Percentiles rank a stretch among this genome's conserved stretches.
phyloP scores from a whole-genome alignment of 305 asterid species.

The Rubia tinctorum region DNA sequence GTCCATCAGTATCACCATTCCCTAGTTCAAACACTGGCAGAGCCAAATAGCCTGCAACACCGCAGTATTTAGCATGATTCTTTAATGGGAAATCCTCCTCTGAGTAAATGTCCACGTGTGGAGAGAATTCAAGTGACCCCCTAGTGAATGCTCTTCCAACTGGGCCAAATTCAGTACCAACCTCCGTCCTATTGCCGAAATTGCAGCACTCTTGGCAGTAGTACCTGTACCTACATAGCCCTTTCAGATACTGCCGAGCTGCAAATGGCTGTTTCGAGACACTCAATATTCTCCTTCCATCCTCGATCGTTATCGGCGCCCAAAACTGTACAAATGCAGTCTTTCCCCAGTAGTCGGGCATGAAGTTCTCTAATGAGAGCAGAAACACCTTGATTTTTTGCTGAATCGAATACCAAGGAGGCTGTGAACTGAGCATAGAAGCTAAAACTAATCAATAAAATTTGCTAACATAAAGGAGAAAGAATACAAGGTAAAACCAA shows the following conservation, averaged over 20 bases:
- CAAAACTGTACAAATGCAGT: not conserved
- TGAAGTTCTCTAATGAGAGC: not conserved
- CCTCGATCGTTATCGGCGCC: not conserved
- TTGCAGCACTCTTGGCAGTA: not conserved
- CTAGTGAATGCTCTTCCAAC: not conserved
- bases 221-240: not conserved
- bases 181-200: not conserved
- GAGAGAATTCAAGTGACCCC: constrained; percentile 16
- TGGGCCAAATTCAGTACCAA: not conserved
- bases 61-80: not conserved
- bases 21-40: not conserved
- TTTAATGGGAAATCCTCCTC: not conserved
- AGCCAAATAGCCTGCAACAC: not conserved
- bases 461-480: too few species aligned
- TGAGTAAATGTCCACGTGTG: constrained; percentile 14
- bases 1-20: not conserved
- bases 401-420: not conserved
- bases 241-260: not conserved
- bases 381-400: not conserved
- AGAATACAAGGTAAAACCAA: not conserved
- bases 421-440: not conserved
- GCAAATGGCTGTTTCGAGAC: not conserved
- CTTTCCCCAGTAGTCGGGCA: not conserved
- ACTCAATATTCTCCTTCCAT: not conserved
- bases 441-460: too few species aligned